Evolutionary conservation across 1,284 basidiomycete genomes (phyloP), one percentile per base, ranked within the genome.

Genomic region (Trametes sp.): DNA sequence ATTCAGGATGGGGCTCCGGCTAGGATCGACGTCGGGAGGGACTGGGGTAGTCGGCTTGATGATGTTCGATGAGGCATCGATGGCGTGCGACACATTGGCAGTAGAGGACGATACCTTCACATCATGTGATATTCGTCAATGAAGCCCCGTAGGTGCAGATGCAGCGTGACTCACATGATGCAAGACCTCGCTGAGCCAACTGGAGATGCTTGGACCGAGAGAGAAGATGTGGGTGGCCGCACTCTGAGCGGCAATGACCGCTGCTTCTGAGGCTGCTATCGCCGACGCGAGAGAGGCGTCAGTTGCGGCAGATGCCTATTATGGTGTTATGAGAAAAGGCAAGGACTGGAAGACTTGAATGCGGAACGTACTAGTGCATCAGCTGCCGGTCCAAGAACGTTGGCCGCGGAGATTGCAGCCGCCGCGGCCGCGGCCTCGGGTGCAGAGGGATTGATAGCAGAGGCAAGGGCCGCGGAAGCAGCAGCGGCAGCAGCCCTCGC

Each of bases 401-500:
- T 52, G 6, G 59, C 59, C 21, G 59, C 54, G 16, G 41, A 28
- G n/a, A 61, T 42, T 6, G 54, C 54, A 1, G 59, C 59, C 0
- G 54, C 48, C 0, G 59, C 59, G 1, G 59, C 59, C 16, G 59
- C 42, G 1, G 54, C 42, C 26, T 56, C 13, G 2, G n/a, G 54
- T 16, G 59, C 38, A 19, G 48, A 24, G 9, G 48, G 29, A 23
- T 55, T 51, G 4, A 54, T 21, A 23, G 54, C 36, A 11, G 59
- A 55, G 33, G 49, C 31, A 2, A 52, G 28, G 9, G 60, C 54
- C 13, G 54, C 60, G 8, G 49, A 41, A 5, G 60, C 60, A 8
- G 60, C 60, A 11, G 54, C 60, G 9, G 60, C 60, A 13, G 54
- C 60, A 26, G 60, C 54, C 21, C 29, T 19, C 11, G 54, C 54